Conservation (phyloP, 2,329 filamentous ascomycete species). For the Cladophialophora chaetospira region DNA sequence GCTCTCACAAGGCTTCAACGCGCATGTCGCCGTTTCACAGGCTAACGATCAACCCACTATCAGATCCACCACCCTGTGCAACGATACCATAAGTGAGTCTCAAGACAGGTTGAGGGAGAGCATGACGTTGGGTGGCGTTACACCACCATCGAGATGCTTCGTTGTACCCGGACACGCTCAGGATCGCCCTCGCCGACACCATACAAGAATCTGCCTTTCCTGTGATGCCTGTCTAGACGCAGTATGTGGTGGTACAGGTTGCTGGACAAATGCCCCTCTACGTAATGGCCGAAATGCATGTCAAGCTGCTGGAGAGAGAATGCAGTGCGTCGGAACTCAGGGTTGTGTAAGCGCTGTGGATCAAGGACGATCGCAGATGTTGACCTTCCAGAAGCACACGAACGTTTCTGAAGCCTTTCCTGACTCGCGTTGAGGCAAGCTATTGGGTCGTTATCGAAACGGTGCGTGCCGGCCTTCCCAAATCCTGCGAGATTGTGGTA, state of each 20-base stretch:
- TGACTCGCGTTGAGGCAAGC: not conserved
- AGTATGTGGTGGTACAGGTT: not conserved
- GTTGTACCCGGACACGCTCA: too few relatives aligned
- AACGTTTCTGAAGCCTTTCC: slow-evolving; percentile 1
- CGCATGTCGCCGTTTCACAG: not conserved
- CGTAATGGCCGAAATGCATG: not conserved
- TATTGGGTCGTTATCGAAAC: not conserved
- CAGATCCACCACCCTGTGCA: not conserved
- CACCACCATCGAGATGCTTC: too few relatives aligned
- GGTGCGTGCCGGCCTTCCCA: slow-evolving; percentile 3
- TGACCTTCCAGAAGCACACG: slow-evolving; percentile 3
- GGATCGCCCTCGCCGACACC: not conserved
- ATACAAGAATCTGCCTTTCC: not conserved
- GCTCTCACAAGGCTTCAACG: not conserved
- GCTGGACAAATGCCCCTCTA: not conserved
- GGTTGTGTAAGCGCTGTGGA: too few relatives aligned
- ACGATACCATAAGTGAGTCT: not conserved
- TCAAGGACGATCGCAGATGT: too few relatives aligned
- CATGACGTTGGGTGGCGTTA: too few relatives aligned
- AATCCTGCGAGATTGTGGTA: not conserved
- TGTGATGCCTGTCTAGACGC: not conserved
- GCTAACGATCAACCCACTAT: not conserved
- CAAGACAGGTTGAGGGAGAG: too few relatives aligned
- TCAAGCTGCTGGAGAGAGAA: not conserved
- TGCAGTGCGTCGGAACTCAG: too few relatives aligned